phyloP scores from a whole-genome alignment of 2,329 filamentous ascomycete species.

The Celoporthe dispersa region DNA sequence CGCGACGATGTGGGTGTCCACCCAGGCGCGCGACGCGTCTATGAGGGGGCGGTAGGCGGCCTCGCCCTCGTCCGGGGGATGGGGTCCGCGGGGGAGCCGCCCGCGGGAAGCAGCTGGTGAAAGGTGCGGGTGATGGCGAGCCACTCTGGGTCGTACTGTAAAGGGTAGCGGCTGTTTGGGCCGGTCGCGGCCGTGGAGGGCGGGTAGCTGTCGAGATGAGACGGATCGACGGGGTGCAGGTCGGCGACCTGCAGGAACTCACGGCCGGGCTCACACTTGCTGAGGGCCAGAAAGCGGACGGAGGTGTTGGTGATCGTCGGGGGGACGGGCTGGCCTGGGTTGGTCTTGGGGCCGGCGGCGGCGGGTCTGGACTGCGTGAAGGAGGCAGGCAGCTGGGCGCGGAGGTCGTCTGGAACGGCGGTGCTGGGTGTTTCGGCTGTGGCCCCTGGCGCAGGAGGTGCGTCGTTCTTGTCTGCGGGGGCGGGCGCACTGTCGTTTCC shows the following conservation, averaged over 20 bases:
- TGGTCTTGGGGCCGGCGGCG: conserved; percentile 52
- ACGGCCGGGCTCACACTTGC: conserved; percentile 83
- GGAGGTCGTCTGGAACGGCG: conserved; percentile 65
- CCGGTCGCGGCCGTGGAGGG: conserved; percentile 24
- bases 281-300: conserved; percentile 85
- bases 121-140: conserved; percentile 90
- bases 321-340: conserved; percentile 68
- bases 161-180: conserved; percentile 51
- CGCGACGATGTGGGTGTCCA: conserved; percentile 74
- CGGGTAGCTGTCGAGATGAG: conserved; percentile 32
- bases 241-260: conserved; percentile 83
- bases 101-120: conserved; percentile 63
- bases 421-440: conserved; percentile 29
- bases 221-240: conserved; percentile 53
- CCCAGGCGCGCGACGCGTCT: conserved; percentile 74
- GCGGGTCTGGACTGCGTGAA: conserved; percentile 57
- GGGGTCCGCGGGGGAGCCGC: conserved; percentile 56
- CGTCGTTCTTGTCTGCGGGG: conserved; percentile 19
- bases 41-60: conserved; percentile 70
- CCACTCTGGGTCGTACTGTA: conserved; percentile 93
- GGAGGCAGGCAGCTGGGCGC: conserved; percentile 75
- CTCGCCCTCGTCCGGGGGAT: conserved; percentile 69
- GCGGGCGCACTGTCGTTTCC: conserved; percentile 40
- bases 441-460: conserved; percentile 32
- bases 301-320: conserved; percentile 74